Evolutionary conservation across 202 grass and related monocot genomes (phyloP).

Genomic region (Musa balbisiana): DNA sequence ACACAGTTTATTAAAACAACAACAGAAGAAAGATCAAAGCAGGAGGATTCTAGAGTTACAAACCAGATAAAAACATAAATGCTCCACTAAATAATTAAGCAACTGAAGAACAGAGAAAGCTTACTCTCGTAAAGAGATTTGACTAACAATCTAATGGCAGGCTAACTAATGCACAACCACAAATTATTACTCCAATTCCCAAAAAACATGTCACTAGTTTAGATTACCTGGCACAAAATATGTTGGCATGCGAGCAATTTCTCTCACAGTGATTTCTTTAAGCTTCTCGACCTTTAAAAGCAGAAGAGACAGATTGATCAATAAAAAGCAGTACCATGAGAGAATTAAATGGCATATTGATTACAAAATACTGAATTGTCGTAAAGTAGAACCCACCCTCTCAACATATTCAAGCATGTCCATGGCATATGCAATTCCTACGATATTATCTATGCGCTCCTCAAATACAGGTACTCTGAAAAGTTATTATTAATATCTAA

Average conservation of each 20-base stretch:
- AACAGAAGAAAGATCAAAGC: neutral
- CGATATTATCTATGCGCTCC: constrained; percentile 98
- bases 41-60: neutral
- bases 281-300: constrained; percentile 84
- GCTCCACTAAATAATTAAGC: neutral
- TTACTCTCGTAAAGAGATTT: neutral
- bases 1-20: neutral
- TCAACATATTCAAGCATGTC: constrained; percentile 97
- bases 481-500: constrained; percentile 28
- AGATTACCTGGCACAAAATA: constrained; percentile 90
- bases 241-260: constrained; percentile 76
- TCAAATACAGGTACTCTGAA: constrained; percentile 97
- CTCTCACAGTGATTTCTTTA: constrained; percentile 76
- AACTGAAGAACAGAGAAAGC: neutral
- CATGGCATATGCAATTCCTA: constrained; percentile 99
- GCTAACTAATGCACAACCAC: neutral
- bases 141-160: neutral
- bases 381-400: constrained; percentile 38
- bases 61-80: neutral
- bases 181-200: constrained; percentile 5
- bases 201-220: constrained; percentile 4
- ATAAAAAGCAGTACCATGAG: neutral
- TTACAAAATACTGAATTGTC: constrained; percentile 1
- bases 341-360: neutral
- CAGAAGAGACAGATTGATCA: constrained; percentile 25